Evolutionary conservation across 2,329 filamentous ascomycete genomes (phyloP).

Genomic region (Eutypa lata): DNA sequence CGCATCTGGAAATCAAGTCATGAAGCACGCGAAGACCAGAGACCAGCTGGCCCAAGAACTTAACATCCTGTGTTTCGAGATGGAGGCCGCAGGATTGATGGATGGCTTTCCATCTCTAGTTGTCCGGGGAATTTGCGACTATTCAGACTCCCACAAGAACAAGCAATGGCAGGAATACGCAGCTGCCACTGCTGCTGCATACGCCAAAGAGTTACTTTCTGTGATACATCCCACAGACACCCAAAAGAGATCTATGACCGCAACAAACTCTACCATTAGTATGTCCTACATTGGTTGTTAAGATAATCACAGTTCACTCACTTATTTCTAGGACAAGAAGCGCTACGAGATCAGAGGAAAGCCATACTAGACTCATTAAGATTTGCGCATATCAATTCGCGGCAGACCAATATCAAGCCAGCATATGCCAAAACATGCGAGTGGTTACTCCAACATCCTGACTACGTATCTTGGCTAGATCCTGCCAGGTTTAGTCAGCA

Average conservation of each 20-base stretch:
- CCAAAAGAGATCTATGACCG: background rate
- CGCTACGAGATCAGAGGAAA: background rate
- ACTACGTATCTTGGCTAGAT: constrained; percentile 33
- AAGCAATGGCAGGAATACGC: background rate
- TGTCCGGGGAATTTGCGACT: background rate
- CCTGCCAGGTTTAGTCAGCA: constrained; percentile 19
- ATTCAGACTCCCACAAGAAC: background rate
- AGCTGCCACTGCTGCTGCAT: background rate
- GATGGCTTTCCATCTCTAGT: background rate
- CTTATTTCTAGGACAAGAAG: background rate
- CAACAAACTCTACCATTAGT: background rate
- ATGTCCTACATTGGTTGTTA: background rate
- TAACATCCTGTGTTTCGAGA: background rate
- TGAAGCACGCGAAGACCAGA: background rate
- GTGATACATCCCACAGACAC: too few species aligned
- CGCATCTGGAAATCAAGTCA: background rate
- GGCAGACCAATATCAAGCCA: constrained; percentile 12
- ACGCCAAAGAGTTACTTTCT: background rate
- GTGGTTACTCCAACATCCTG: constrained; percentile 19
- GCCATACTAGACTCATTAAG: constrained; percentile 9
- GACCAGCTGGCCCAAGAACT: background rate
- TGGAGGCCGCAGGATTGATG: too few species aligned
- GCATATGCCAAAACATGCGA: constrained; percentile 19
- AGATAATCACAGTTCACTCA: background rate
- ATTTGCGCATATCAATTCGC: constrained; percentile 18